These are phyloP conservation scores for Daldinia childiae DNA, from an alignment of 495 filamentous ascomycete species.

Conservation along the genomic window DNA sequence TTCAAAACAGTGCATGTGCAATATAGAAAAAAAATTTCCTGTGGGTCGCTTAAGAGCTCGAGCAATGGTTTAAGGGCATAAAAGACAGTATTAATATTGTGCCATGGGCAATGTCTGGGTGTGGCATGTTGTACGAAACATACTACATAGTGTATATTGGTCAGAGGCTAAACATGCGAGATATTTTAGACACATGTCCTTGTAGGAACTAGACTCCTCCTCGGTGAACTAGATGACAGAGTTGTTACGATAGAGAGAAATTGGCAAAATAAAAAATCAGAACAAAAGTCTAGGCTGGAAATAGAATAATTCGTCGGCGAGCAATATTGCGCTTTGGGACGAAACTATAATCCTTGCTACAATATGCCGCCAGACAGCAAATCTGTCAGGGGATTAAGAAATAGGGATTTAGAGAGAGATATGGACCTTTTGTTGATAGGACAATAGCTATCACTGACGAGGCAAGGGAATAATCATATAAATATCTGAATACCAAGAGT, in stretches of 20 bases:
- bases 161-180: not conserved
- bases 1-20: not conserved
- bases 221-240: not conserved
- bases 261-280: not conserved
- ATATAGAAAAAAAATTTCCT: not conserved
- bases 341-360: not conserved
- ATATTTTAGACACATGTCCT: not conserved
- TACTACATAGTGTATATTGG: not conserved
- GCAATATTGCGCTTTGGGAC: not conserved
- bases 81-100: not conserved
- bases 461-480: too few species aligned
- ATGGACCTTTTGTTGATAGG: too few species aligned
- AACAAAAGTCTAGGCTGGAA: not conserved
- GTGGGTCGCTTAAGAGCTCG: not conserved
- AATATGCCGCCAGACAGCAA: not conserved
- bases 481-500: too few species aligned
- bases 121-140: not conserved
- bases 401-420: not conserved
- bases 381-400: not conserved
- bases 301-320: not conserved
- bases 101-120: not conserved
- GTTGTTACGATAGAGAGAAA: not conserved
- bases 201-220: not conserved
- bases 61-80: not conserved
- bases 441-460: too few species aligned